Percentiles rank a stretch among this genome's conserved stretches.
These are phyloP conservation scores for Fusarium sp. DNA, from an alignment of 2,329 filamentous ascomycete species.

Conservation along the genomic window DNA sequence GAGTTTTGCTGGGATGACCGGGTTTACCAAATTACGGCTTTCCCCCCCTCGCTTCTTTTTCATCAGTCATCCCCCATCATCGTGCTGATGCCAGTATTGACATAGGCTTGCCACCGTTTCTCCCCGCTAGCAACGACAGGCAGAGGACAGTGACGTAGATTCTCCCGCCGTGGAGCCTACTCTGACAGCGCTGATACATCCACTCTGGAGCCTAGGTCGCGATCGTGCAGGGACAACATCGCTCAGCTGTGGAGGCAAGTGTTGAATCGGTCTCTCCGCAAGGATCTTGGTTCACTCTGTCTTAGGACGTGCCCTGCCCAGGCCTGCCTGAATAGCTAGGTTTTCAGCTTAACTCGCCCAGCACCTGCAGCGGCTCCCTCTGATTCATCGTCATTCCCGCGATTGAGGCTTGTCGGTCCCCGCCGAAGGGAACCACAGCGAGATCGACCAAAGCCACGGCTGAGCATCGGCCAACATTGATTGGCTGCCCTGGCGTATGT, in stretches of 20 bases:
- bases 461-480: neutral
- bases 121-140: neutral
- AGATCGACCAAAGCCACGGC: constrained; percentile 19
- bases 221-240: neutral
- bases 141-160: constrained; percentile 3
- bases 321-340: neutral
- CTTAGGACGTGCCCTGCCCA: neutral
- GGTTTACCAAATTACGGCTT: neutral
- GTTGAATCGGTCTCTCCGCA: neutral
- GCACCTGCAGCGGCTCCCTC: neutral
- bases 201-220: neutral
- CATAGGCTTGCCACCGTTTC: constrained; percentile 5
- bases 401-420: constrained; percentile 29
- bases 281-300: neutral
- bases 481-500: constrained; percentile 25
- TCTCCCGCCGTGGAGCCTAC: neutral
- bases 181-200: neutral
- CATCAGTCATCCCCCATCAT: neutral
- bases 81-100: constrained; percentile 1
- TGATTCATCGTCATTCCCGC: constrained; percentile 21
- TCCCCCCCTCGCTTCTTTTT: neutral
- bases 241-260: neutral
- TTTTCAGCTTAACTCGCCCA: neutral
- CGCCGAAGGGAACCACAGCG: constrained; percentile 18
- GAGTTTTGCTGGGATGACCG: neutral